Percentiles rank a stretch among this genome's conserved stretches.
These are phyloP conservation scores for Pseudogymnoascus sp. DNA, from an alignment of 2,329 filamentous ascomycete genomes.

Conservation along the genomic window DNA sequence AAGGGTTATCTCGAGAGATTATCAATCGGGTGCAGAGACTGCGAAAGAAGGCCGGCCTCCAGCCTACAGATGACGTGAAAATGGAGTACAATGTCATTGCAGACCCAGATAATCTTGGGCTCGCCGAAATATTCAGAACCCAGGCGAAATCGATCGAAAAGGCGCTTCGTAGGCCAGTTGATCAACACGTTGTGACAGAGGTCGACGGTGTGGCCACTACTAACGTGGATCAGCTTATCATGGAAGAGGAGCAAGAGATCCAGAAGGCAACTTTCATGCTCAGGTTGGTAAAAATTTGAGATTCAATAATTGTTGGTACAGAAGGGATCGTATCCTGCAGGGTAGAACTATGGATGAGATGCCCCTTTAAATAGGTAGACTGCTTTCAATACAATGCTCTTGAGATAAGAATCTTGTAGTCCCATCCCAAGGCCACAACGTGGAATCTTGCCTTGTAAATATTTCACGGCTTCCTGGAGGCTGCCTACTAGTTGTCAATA, in stretches of 20 bases:
- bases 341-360: constrained; percentile 4
- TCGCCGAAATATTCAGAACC: constrained; percentile 60
- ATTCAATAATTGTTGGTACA: background rate
- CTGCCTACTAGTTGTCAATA: constrained; percentile 34
- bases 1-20: constrained; percentile 85
- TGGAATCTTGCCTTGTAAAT: constrained; percentile 5
- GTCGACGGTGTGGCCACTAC: constrained; percentile 46
- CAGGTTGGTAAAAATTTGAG: constrained; percentile 64
- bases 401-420: background rate
- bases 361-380: background rate
- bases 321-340: background rate
- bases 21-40: constrained; percentile 88
- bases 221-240: constrained; percentile 53
- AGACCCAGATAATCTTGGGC: constrained; percentile 68
- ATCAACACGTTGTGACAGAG: constrained; percentile 56
- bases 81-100: constrained; percentile 83
- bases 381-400: background rate
- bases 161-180: constrained; percentile 66
- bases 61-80: constrained; percentile 87
- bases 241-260: constrained; percentile 78
- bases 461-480: constrained; percentile 40
- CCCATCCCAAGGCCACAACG: background rate
- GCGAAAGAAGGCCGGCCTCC: constrained; percentile 85
- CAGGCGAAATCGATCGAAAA: constrained; percentile 66
- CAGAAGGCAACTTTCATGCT: constrained; percentile 75